Conservation (phyloP, 192 early-diverging fungal species). For the Piromyces sp. region DNA sequence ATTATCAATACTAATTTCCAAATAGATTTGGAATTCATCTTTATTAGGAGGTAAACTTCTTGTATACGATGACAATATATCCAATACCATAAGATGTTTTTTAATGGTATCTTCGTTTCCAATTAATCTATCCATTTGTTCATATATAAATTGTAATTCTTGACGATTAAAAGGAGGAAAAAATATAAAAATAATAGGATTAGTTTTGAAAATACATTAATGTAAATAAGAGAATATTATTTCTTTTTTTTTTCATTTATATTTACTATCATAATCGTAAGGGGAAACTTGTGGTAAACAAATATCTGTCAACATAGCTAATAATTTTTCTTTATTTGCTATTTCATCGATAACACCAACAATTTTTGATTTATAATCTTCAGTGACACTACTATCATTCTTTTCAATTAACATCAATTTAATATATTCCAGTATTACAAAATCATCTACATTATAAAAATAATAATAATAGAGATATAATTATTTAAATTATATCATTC, state of each 20-base stretch:
- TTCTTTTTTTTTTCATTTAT: background rate
- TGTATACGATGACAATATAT: constrained; percentile 31
- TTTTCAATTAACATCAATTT: constrained; percentile 14
- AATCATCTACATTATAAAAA: constrained; percentile 19
- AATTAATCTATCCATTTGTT: constrained; percentile 25
- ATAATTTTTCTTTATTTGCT: constrained; percentile 33
- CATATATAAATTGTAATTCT: constrained; percentile 34
- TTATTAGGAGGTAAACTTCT: constrained; percentile 15
- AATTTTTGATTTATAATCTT: constrained; percentile 25
- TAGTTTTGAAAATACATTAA: too few relatives aligned
- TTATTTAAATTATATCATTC: too few relatives aligned
- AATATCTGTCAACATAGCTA: constrained; percentile 20
- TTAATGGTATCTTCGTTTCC: constrained; percentile 16
- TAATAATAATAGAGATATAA: too few relatives aligned
- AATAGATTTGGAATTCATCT: background rate
- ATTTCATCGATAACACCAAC: constrained; percentile 23
- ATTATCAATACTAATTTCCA: background rate
- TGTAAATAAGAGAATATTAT: too few relatives aligned
- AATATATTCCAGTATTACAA: constrained; percentile 25
- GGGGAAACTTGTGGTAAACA: constrained; percentile 23
- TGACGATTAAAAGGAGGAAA: too few relatives aligned
- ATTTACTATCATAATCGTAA: constrained; percentile 49
- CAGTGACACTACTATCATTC: constrained; percentile 14
- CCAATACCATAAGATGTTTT: constrained; percentile 23
- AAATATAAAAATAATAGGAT: too few relatives aligned